Evolutionary conservation across 2,329 filamentous ascomycete genomes (phyloP), one percentile per base, ranked within the genome.

Genomic region (Phoma sp.): DNA sequence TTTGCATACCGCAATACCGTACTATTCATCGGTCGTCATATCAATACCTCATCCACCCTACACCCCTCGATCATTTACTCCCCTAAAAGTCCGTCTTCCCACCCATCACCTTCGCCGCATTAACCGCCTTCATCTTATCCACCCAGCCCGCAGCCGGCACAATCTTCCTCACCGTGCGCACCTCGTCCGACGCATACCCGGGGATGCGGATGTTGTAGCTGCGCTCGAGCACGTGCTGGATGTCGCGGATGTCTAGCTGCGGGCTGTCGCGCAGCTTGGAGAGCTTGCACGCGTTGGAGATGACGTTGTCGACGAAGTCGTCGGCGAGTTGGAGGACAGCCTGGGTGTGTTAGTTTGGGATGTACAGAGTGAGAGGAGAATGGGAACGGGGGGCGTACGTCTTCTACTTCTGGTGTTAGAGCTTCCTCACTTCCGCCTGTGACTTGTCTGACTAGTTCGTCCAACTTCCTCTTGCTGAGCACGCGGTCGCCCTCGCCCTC

Each of bases 401-500:
- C 93, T 84, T 99, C 95, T 42, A 96, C 93, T 65, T 98, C 95
- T 0, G 95, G 91, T 23, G 91, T 91, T 61, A 98, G 79, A 30
- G 88, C 84, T 71, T 93, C 91, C 57, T 91, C 88, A 21, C 86
- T 87, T 9, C 89, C 89, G 47, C 93, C 93, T 29, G 92, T 96
- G 54, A 98, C 92, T 76, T 98, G 93, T 43, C 93, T 87, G 7
- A 98, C 93, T 30, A 99, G 83, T 73, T 97, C 93, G 69, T 99
- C 93, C 33, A 99, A 83, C 78, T 96, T 98, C 79, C 96, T 96
- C 84, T 97, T 97, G 78, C 90, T 96, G n/a, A 99, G 81, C 1
- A 99, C 90, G 36, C 93, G 88, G 67, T 97, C 92, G 21, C 92
- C 92, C 71, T 96, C 93, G 25, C 91, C 91, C 72, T 98, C 93